These are phyloP conservation scores for Lepidium sativum DNA, from an alignment of 345 rosid species.

Conservation along the genomic window DNA sequence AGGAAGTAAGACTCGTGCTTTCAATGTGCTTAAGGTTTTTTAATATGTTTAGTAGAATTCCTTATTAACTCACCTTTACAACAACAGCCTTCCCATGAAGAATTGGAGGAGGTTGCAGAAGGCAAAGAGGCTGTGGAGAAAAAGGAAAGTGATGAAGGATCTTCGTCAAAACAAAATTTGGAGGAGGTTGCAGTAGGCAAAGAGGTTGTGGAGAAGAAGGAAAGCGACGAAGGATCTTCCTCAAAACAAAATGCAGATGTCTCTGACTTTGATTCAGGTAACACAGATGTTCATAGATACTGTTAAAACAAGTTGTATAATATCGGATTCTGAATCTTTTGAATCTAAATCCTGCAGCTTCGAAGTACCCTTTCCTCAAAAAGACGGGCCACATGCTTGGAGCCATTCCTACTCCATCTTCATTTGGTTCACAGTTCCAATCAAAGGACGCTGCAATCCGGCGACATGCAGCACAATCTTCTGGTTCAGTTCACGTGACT, in stretches of 20 bases:
- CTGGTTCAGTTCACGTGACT: constrained; percentile 74
- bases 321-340: not conserved
- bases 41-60: not conserved
- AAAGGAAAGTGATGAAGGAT: constrained; percentile 34
- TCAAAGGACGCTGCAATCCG: constrained; percentile 57
- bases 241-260: constrained; percentile 45
- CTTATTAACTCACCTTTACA: constrained; percentile 13
- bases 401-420: constrained; percentile 62
- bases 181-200: constrained; percentile 30
- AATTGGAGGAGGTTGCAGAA: constrained; percentile 28
- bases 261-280: constrained; percentile 50
- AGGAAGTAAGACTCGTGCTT: constrained; percentile 31
- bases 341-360: constrained; percentile 32
- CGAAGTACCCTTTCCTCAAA: constrained; percentile 64
- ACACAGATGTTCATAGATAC: not conserved
- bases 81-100: constrained; percentile 41
- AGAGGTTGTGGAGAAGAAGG: constrained; percentile 23
- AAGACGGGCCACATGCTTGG: constrained; percentile 78
- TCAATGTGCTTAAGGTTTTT: not conserved
- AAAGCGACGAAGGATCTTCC: constrained; percentile 41
- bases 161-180: constrained; percentile 41
- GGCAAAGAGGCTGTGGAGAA: constrained; percentile 27
- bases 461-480: constrained; percentile 55
- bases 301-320: not conserved
- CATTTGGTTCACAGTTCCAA: constrained; percentile 69